Evolutionary conservation across 139 green algal species (phyloP), one percentile per base, ranked within the genome.

Genomic region (Chlorella sorokiniana): DNA sequence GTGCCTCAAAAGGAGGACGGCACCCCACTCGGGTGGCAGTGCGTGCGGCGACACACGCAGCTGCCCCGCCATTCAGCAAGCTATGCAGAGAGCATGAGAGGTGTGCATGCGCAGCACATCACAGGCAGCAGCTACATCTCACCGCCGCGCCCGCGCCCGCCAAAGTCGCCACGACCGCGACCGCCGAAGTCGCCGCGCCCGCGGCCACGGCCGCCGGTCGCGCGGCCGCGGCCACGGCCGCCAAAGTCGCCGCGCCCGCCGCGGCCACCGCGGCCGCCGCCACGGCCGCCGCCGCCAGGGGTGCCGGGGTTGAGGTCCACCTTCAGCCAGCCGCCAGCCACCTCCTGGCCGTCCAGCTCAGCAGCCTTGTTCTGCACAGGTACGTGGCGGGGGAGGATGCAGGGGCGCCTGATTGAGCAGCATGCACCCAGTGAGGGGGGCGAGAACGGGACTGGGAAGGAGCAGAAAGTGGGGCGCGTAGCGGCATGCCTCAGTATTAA

Each of bases 241-340:
- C 91, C 83, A 31, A 64, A 64, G 33, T 37, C 37, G 64, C 84
- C n/a, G 63, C 76, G 64, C 42, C 86, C 89, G 29, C 82, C 83
- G 8, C 84, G n/a, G 33, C 65, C 48, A 33, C 79, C 73, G 31
- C 71, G 42, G 67, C 65, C 48, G 44, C 85, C 67, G 61, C 84
- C 79, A 62, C 82, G 82, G 68, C 83, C 86, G 35, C 89, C 68
- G 45, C 87, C 80, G 71, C 71, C 33, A 14, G 48, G 48, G 45
- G 38, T 54, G 54, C 74, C 74, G 0, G 76, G 41, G 69, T 86
- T 86, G 35, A 74, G 74, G 69, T 89, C 85, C 4, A 89, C 75
- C 80, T 93, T 91, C 18, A 96, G 81, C 54, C 79, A 91, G 31
- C 92, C 85, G 42, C 92, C 92, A 14, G 88, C 89, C 25, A 81